phyloP scores from a whole-genome alignment of 768 basidiomycete species.

The Mycena olivaceomarginata region DNA sequence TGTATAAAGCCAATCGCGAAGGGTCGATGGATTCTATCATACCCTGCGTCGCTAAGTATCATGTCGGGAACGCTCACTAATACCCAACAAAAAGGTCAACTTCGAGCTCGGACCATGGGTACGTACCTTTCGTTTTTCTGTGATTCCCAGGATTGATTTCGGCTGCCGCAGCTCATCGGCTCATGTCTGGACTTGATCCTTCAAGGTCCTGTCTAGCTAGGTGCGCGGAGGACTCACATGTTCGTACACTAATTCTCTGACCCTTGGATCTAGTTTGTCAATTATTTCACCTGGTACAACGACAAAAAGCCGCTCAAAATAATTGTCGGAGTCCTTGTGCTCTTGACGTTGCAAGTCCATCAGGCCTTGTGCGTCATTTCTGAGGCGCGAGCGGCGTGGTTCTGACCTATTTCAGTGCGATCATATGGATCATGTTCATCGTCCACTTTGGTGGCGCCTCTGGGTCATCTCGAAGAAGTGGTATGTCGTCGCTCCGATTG shows the following conservation, averaged over 20 bases:
- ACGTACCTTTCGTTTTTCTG: conserved; percentile 12
- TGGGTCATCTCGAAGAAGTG: conserved; percentile 28
- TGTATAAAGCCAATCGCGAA: no score
- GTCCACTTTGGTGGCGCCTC: conserved; percentile 16
- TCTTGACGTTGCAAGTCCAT: conserved; percentile 8
- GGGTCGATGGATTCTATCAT: no score
- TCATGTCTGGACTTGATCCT: conserved; percentile 52
- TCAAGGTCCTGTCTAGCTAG: conserved; percentile 56
- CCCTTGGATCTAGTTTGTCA: neutral
- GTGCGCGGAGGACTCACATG: conserved; percentile 32
- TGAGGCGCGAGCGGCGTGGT: neutral
- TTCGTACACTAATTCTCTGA: no score
- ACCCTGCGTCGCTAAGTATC: no score
- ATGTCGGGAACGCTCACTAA: conserved; percentile 35
- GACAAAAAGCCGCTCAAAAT: neutral
- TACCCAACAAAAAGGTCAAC: conserved; percentile 46
- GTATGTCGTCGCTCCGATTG: conserved; percentile 8
- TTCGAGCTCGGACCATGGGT: conserved; percentile 59
- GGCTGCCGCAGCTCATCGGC: conserved; percentile 50
- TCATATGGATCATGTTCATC: conserved; percentile 17
- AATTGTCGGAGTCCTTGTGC: neutral
- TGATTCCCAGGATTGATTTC: neutral
- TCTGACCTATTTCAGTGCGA: neutral
- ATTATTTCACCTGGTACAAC: no score
- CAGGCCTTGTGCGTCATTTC: neutral